phyloP scores from a whole-genome alignment of 1,139 yeast species.

The Keqinozyma sinolaborantium region DNA sequence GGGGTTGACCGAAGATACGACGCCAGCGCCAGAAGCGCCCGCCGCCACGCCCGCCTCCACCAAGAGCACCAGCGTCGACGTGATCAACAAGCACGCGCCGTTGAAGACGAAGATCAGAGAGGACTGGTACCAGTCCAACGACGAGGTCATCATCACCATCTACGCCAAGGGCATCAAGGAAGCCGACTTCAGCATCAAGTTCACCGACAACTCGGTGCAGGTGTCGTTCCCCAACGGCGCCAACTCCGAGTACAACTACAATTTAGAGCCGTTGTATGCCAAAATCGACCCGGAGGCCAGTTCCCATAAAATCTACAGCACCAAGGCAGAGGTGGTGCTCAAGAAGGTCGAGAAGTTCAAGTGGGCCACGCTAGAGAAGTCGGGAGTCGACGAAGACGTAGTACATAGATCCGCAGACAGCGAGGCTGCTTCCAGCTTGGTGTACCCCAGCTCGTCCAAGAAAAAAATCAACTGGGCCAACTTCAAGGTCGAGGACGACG shows the following conservation, averaged over 20 bases:
- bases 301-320: slow-evolving; percentile 53
- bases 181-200: slow-evolving; percentile 34
- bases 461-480: slow-evolving; percentile 70
- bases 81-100: slow-evolving; percentile 39
- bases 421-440: slow-evolving; percentile 12
- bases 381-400: slow-evolving; percentile 10
- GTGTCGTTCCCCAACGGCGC: slow-evolving; percentile 45
- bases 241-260: slow-evolving; percentile 46
- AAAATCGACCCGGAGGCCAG: slow-evolving; percentile 47
- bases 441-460: slow-evolving; percentile 64
- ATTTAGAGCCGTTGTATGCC: slow-evolving; percentile 48
- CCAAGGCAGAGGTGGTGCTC: slow-evolving; percentile 70
- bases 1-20: not conserved
- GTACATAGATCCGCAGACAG: slow-evolving; percentile 7
- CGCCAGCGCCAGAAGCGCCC: not conserved
- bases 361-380: slow-evolving; percentile 45
- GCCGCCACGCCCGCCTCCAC: slow-evolving; percentile 17
- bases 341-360: slow-evolving; percentile 29
- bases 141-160: slow-evolving; percentile 60
- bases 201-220: slow-evolving; percentile 27
- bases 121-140: slow-evolving; percentile 77
- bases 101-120: slow-evolving; percentile 48
- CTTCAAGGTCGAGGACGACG: slow-evolving; percentile 50
- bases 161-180: slow-evolving; percentile 65
- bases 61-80: slow-evolving; percentile 28